Base-by-base conservation (phyloP, 768 basidiomycete genomes). In the Rhodotorula diobovata region DNA sequence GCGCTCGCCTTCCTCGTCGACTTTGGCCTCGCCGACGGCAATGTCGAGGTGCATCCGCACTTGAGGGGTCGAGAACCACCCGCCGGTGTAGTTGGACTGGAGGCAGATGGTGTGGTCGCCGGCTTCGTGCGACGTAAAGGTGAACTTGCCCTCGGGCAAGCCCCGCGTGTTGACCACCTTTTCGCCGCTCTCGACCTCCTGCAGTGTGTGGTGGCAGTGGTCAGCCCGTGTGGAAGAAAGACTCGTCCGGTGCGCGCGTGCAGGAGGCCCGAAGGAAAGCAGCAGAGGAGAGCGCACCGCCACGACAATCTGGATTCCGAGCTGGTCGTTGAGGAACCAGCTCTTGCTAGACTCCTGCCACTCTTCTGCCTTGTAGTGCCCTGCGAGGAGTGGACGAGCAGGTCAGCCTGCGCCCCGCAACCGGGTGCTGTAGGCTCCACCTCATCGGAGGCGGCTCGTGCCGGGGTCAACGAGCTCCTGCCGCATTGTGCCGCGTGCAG, bases 81-180 rank as follows among this genome's bases (percentile, higher is more conserved):
- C 77, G 5, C 83, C 81, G 39, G 91, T 88, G 81, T 92, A 89
- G 80, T 95, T 95, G 30, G 91, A 90, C 12, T 91, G 91, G 61
- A 98, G 86, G 80, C 96, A 99, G 79, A 99, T 96, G 63, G 90
- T 88, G 82, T 99, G 96, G 83, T 98, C 96, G 59, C 94, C 94
- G 39, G 94, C 85, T 70, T 94, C 92, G 79, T 96, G 93, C 10
- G 95, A 96, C 37, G 96, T 97, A 79, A 99, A 99, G 0, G 96
- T 98, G 83, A 98, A 98, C 68, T 87, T 87, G 39, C 96, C 90
- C 61, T 95, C 90, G 34, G 88, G 83, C 11, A 93, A 90, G 4
- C 96, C 96, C n/a, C 87, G 87, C 16, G 93, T 93, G 77, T 89
- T 89, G 53, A 91, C 92, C 25, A 97, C 89, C 63, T 84, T 81